A percentile compares a stretch with the other conserved stretches of the same genome.
phyloP scores from a whole-genome alignment of 441 rosid species.

The Bruguiera hainesii region DNA sequence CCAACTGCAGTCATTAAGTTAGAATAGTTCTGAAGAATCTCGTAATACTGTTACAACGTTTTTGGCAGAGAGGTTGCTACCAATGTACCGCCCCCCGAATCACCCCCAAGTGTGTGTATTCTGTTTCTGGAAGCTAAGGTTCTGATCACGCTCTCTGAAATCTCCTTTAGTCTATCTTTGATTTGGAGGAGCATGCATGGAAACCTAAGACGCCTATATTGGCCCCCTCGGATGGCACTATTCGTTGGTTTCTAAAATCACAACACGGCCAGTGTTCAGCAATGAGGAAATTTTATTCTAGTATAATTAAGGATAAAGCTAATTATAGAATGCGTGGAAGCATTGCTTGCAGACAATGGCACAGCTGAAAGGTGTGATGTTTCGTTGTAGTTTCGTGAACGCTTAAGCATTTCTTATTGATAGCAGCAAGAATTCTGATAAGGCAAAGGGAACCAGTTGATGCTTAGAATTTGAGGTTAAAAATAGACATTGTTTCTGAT shows the following conservation, averaged over 20 bases:
- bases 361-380: not conserved
- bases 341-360: too few relatives aligned
- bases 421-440: not conserved
- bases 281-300: too few relatives aligned
- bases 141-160: not conserved
- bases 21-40: not conserved
- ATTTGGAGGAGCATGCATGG: not conserved
- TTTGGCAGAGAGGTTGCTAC: not conserved
- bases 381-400: not conserved
- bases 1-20: not conserved
- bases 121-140: not conserved
- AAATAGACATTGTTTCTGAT: slow-evolving; percentile 6
- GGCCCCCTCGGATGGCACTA: not conserved
- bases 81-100: too few relatives aligned
- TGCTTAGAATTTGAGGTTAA: slow-evolving; percentile 8
- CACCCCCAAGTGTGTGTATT: not conserved
- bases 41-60: not conserved
- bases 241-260: not conserved
- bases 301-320: too few relatives aligned
- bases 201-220: not conserved
- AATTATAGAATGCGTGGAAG: too few relatives aligned
- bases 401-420: not conserved
- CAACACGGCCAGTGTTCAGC: too few relatives aligned
- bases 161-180: not conserved
- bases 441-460: not conserved